Base-by-base conservation (phyloP, 306 rosid species). In the Vigna mungo region DNA sequence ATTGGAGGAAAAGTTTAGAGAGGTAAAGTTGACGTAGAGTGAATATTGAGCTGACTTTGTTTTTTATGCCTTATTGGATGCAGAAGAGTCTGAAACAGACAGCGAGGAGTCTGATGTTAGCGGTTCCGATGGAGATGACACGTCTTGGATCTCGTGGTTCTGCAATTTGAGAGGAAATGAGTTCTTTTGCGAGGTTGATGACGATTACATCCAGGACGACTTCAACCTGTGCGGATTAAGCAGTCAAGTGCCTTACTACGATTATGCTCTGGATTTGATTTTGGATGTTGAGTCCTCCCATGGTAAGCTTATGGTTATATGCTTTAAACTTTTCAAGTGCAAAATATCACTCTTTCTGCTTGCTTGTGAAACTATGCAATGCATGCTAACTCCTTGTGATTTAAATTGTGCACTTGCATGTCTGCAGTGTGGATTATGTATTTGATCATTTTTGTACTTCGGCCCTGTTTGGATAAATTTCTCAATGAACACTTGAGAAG, bases 191-290 rank as follows among this genome's bases (percentile, higher is more conserved):
- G 98, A 94, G 83, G 98, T 94, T 63, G 98, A 94, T 56, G 98
- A 94, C 79, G 98, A 94, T 58, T 94, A 94, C 84, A 94, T 94
- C 44, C 98, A 94, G 78, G 98, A 94, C 18, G 98, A 94, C 69
- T 94, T 94, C 73, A 94, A 94, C 85, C 95, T 94, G 6, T 94
- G 97, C 11, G 95, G 98, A 65, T 88, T 94, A 84, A 94, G 97
- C 89, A 92, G 98, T 89, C 98, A 92, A 92, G 98, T 94, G 82
- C 98, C 98, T 2, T 94, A 94, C 78, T 94, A 94, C 74, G 98
- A 94, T 80, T 94, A 94, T 75, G 98, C 98, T 12, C 97, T 94
- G 52, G 98, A 94, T 87, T 91, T 94, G 37, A 94, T 94, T 83
- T 85, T 94, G 90, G 98, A 94, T 78, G 98, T 94, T 47, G 98